Conservation (phyloP, 331 rosid species). For the Arachis monticola region DNA sequence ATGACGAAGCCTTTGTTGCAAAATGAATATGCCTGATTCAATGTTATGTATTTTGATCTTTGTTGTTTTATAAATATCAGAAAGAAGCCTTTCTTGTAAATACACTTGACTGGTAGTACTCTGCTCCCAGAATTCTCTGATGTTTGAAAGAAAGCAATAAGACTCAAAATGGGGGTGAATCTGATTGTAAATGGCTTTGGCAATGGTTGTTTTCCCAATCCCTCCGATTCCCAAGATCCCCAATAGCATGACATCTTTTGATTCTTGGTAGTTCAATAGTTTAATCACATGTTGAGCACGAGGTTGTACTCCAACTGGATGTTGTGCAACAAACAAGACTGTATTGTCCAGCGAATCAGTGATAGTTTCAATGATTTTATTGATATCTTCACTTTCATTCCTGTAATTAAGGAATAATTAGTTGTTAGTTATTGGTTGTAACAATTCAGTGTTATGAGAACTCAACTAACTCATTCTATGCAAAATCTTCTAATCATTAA, state of each 20-base stretch:
- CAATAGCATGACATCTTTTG: neutral
- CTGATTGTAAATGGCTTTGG: neutral
- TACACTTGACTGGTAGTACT: neutral
- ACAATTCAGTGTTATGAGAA: no score
- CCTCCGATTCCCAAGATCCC: conserved; percentile 7
- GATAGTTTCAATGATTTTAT: neutral
- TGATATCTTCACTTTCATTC: neutral
- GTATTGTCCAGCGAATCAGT: neutral
- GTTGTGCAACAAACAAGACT: neutral
- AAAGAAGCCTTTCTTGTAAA: neutral
- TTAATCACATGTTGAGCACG: neutral
- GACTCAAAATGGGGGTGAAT: neutral
- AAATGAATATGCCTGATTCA: neutral
- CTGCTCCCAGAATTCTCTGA: neutral
- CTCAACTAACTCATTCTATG: no score
- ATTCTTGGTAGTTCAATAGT: neutral
- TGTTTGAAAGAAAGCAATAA: neutral
- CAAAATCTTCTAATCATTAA: no score
- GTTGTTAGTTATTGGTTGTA: no score
- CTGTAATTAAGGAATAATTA: neutral
- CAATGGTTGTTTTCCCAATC: neutral
- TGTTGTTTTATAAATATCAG: neutral
- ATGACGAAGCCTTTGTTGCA: neutral
- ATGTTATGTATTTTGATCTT: neutral
- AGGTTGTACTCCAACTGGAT: neutral